Percentiles rank a stretch among this genome's conserved stretches.
phyloP scores from a whole-genome alignment of 306 rosid species.

The Gynostemma pentaphyllum region DNA sequence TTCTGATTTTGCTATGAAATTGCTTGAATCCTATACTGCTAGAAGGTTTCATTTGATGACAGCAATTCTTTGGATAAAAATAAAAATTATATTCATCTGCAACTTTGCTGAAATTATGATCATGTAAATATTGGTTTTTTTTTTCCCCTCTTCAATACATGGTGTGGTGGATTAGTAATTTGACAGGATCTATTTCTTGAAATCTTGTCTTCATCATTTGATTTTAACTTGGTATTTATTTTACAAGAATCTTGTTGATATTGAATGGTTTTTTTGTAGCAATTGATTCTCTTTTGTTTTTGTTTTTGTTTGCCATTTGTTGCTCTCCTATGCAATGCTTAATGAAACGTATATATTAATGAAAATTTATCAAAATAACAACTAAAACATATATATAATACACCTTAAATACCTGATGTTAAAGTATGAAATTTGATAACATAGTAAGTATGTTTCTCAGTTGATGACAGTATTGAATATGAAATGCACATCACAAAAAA shows the following conservation, averaged over 20 bases:
- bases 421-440: too few species aligned
- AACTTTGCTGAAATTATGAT: constrained; percentile 1
- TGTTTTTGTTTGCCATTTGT: too few species aligned
- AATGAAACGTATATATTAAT: too few species aligned
- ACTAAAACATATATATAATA: too few species aligned
- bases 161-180: constrained; percentile 1
- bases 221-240: not conserved
- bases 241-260: not conserved
- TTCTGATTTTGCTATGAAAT: not conserved
- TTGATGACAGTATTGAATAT: too few species aligned
- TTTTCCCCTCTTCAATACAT: not conserved
- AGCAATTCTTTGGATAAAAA: constrained; percentile 36
- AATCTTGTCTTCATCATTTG: not conserved
- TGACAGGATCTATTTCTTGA: not conserved
- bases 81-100: not conserved
- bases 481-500: too few species aligned
- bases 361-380: too few species aligned
- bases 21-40: not conserved
- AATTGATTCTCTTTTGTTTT: too few species aligned
- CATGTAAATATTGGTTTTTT: constrained; percentile 13
- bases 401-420: too few species aligned
- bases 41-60: not conserved
- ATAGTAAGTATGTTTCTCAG: too few species aligned
- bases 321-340: too few species aligned
- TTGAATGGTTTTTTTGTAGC: too few species aligned